Evolutionary conservation across 2,329 filamentous ascomycete genomes (phyloP), one percentile per base, ranked within the genome.

Genomic region (Fusarium guadeloupense): DNA sequence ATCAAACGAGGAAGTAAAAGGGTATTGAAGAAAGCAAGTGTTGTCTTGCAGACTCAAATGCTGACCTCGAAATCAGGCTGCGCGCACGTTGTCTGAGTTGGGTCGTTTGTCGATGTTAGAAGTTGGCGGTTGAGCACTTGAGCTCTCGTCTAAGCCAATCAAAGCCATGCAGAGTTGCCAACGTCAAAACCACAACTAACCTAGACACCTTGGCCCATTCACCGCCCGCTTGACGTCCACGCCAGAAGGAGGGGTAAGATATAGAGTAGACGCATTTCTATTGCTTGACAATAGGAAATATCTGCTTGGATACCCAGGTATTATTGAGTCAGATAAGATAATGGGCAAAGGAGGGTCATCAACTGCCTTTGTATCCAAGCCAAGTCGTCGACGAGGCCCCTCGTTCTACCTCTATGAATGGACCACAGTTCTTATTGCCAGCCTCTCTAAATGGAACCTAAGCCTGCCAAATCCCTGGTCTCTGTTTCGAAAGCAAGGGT

Each of bases 101-200:
- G 62, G 58, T 66, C 37, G 13, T 47, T 62, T 43, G 54, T 63
- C 40, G 41, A 59, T 60, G 62, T 35, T 63, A 43, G 54, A 52
- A 46, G 54, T 50, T 49, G 58, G 62, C 52, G 59, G 62, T 56
- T 62, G 64, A 69, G 47, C 41, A 54, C 39, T 59, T 51, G 46
- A 50, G 54, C 40, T 47, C 54, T 62, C 56, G 57, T 47, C 57
- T 68, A 54, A 59, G 28, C 68, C 68, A 70, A 70, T 70, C 68
- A 70, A 61, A 64, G 30, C 35, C 41, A 47, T 47, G 58, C 40
- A 57, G 49, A 54, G 41, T 62, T 49, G 62, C 59, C 44, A 33
- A 68, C 35, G 53, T 69, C 52, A 51, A 66, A 69, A 61, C 59
- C 50, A 41, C 33, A 40, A 58, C 50, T 63, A 63, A 54, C 52